Base-by-base conservation (phyloP, 208 protist genomes). In the Leptomonas seymouri region DNA sequence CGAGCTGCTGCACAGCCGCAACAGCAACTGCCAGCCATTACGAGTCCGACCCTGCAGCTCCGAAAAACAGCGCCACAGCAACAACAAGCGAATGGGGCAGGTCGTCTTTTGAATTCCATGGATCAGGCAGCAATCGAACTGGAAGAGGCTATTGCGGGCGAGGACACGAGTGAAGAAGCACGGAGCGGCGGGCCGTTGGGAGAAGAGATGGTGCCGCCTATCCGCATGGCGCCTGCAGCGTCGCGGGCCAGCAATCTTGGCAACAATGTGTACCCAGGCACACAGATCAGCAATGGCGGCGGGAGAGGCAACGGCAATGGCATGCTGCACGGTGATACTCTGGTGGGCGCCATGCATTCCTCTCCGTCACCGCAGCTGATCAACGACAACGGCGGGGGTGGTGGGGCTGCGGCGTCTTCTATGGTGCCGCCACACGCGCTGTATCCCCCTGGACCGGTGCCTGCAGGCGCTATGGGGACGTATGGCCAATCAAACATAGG, bases 131-230 rank as follows among this genome's bases (percentile, higher is more conserved):
- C 18, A 36, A 51, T 28, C 39, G 71, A 71, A n/a, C 39, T 71
- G 64, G 68, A 71, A 25, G 55, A 72, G 23, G 66, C 68, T 11
- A 48, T 75, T 7, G 71, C 70, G 4, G 50, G 64, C 34, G 58
- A 67, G 20, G 71, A 77, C 50, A 54, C 42, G 16, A 76, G 51
- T 25, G 41, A 57, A 11, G 53, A 16, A 4, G 66, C 34, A 25
- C 51, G 34, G 46, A 45, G 41, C 64, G 50, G 23, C 28, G 83
- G 73, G n/a, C 76, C 78, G 15, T 50, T 86, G 45, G 67, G 68
- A 18, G 77, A 87, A 56, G 55, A 62, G 27, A 62, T 87, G 71
- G 55, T 82, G 66, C 78, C 73, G 27, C 65, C 64, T 0, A 27
- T 46, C 14, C 27, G 15, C 53, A 9, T 42, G 31, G 1, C 20